Evolutionary conservation across 2,329 filamentous ascomycete species (phyloP).

Genomic region (Phaeosphaeriaceae sp.): DNA sequence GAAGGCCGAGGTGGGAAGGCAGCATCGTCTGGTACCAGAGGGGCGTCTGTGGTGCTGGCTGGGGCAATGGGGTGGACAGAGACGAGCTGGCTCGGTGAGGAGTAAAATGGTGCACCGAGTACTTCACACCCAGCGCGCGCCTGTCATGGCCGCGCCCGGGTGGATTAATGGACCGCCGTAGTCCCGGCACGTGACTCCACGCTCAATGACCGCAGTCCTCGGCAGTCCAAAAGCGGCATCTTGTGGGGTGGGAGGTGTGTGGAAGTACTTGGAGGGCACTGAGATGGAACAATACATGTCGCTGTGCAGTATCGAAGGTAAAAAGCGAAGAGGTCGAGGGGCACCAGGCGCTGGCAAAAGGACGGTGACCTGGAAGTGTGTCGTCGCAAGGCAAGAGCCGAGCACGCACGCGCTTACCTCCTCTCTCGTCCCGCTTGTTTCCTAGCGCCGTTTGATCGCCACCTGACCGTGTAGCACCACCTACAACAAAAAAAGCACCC

Average conservation of each 20-base stretch:
- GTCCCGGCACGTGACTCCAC: slow-evolving; percentile 19
- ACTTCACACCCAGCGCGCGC: slow-evolving; percentile 10
- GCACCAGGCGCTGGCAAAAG: slow-evolving; percentile 25
- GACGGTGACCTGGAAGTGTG: slow-evolving; percentile 22
- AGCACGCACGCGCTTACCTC: not conserved
- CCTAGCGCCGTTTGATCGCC: not conserved
- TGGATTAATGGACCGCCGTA: slow-evolving; percentile 24
- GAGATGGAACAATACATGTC: not conserved
- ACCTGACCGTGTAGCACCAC: not conserved
- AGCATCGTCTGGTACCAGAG: slow-evolving; percentile 38
- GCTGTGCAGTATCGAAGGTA: slow-evolving; percentile 7
- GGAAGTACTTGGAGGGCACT: not conserved
- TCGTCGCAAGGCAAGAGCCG: slow-evolving; percentile 23
- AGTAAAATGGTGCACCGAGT: slow-evolving; percentile 26
- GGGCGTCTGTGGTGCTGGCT: slow-evolving; percentile 21
- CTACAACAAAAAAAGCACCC: not conserved
- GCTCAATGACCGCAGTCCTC: slow-evolving; percentile 5
- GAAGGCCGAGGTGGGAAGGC: slow-evolving; percentile 20
- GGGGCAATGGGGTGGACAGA: slow-evolving; percentile 35
- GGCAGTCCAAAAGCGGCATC: slow-evolving; percentile 6
- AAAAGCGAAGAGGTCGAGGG: slow-evolving; percentile 19
- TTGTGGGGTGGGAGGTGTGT: slow-evolving; percentile 4
- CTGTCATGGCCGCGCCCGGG: no score
- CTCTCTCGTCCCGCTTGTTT: not conserved
- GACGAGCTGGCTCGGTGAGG: slow-evolving; percentile 36